phyloP scores from a whole-genome alignment of 208 protist species.

The Trypanosomatidae sp. region DNA sequence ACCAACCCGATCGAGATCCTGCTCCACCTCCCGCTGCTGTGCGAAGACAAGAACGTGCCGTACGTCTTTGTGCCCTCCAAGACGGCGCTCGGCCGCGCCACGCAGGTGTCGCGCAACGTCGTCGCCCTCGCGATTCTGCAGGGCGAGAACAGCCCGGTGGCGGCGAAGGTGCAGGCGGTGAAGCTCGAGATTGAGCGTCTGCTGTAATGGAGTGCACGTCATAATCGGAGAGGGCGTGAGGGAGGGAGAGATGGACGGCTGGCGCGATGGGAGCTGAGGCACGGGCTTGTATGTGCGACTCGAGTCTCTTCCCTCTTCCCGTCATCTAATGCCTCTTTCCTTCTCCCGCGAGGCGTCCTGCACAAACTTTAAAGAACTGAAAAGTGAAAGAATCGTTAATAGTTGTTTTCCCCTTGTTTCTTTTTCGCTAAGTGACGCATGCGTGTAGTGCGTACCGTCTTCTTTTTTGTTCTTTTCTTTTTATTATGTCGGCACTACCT shows the following conservation, averaged over 20 bases:
- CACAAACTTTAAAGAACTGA: no score
- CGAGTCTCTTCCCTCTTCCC: no score
- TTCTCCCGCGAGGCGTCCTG: no score
- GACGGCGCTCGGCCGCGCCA: slow-evolving; percentile 97
- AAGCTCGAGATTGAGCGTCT: slow-evolving; percentile 98
- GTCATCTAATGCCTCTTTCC: no score
- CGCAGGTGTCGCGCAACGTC: slow-evolving; percentile 98
- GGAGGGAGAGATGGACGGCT: no score
- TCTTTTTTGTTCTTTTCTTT: no score
- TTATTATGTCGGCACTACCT: no score
- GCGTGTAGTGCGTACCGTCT: no score
- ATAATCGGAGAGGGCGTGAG: neutral
- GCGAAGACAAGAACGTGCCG: slow-evolving; percentile 99
- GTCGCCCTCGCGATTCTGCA: slow-evolving; percentile 97
- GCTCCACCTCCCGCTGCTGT: slow-evolving; percentile 99
- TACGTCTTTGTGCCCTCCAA: slow-evolving; percentile 99
- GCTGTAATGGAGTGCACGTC: slow-evolving; percentile 32
- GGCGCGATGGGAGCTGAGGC: no score
- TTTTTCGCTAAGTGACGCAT: no score
- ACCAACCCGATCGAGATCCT: slow-evolving; percentile 99
- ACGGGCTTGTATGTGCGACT: neutral
- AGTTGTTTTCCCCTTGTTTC: no score
- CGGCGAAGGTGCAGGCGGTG: slow-evolving; percentile 95
- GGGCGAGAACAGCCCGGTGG: slow-evolving; percentile 96
- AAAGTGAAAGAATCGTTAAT: no score